Evolutionary conservation across 371 early-diverging fungal genomes (phyloP).

Genomic region (Nematocida ironsii): DNA sequence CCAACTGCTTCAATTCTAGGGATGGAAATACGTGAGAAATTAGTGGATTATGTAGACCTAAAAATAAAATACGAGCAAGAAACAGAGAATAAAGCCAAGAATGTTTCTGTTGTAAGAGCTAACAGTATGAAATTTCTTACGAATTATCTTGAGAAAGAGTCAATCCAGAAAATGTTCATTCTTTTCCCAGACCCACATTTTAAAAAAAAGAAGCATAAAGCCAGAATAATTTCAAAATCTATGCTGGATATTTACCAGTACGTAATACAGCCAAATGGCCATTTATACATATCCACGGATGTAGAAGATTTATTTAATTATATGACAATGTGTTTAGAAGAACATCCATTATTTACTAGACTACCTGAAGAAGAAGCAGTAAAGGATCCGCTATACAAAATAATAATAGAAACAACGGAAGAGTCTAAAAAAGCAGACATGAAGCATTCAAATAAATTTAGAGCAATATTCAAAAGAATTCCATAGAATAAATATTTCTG

Average conservation of each 20-base stretch:
- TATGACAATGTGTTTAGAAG: constrained; percentile 58
- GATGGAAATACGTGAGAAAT: constrained; percentile 95
- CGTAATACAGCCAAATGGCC: constrained; percentile 62
- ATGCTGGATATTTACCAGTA: constrained; percentile 66
- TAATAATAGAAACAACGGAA: constrained; percentile 45
- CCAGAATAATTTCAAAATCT: constrained; percentile 79
- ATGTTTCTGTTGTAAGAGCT: constrained; percentile 86
- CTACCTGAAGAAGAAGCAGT: constrained; percentile 36
- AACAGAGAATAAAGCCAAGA: constrained; percentile 76
- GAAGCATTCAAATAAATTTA: constrained; percentile 49
- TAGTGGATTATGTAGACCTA: constrained; percentile 80
- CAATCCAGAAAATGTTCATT: constrained; percentile 92
- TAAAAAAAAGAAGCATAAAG: constrained; percentile 97
- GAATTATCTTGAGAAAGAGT: constrained; percentile 86
- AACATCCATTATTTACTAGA: constrained; percentile 34
- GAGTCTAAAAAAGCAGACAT: constrained; percentile 60
- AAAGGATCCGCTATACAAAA: constrained; percentile 30
- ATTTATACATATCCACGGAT: constrained; percentile 69
- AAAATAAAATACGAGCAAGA: constrained; percentile 50
- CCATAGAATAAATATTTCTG: background rate
- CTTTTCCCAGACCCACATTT: constrained; percentile 97
- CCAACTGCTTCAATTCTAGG: constrained; percentile 86
- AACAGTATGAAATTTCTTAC: constrained; percentile 97
- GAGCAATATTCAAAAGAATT: constrained; percentile 43
- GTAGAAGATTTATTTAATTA: constrained; percentile 65